Conservation (phyloP, 1,284 basidiomycete genomes). For the Irpex sp. region DNA sequence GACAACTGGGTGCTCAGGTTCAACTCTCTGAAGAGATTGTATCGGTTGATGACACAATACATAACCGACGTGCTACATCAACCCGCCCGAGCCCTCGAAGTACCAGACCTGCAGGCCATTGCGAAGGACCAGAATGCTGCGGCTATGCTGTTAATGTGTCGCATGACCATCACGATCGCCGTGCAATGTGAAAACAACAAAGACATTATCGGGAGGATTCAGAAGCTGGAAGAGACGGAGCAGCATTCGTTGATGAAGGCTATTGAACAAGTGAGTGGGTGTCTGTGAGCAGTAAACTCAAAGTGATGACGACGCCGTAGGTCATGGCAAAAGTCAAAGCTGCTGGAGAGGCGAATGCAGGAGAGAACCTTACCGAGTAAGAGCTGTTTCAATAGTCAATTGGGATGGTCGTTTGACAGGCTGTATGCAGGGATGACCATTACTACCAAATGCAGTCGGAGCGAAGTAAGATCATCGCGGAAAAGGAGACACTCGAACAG, state of each 20-base stretch:
- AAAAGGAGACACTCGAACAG: slow-evolving; percentile 81
- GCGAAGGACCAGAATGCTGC: slow-evolving; percentile 68
- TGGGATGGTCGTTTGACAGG: too few species aligned
- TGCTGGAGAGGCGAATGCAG: slow-evolving; percentile 40
- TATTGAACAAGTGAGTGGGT: slow-evolving; percentile 68
- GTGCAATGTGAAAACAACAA: slow-evolving; percentile 87
- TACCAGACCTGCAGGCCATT: slow-evolving; percentile 79
- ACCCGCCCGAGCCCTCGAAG: slow-evolving; percentile 67
- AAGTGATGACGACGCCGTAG: slow-evolving; percentile 33
- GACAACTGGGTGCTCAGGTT: slow-evolving; percentile 93
- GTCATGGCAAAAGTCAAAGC: slow-evolving; percentile 69
- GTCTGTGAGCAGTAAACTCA: neutral
- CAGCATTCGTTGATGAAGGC: slow-evolving; percentile 85
- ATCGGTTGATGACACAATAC: slow-evolving; percentile 85
- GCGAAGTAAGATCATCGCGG: slow-evolving; percentile 65
- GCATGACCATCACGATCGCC: slow-evolving; percentile 88
- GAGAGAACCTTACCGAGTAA: slow-evolving; percentile 73
- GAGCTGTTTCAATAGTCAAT: neutral
- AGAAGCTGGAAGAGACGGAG: slow-evolving; percentile 71
- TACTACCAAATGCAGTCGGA: slow-evolving; percentile 83
- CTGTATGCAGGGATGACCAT: slow-evolving; percentile 65
- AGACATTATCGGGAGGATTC: slow-evolving; percentile 82
- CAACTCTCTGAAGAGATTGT: slow-evolving; percentile 78
- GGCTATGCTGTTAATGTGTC: slow-evolving; percentile 75
- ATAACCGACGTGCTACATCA: slow-evolving; percentile 78